These are phyloP conservation scores for Rhodotorula sp. DNA, from an alignment of 1,284 basidiomycete genomes.

Conservation along the genomic window DNA sequence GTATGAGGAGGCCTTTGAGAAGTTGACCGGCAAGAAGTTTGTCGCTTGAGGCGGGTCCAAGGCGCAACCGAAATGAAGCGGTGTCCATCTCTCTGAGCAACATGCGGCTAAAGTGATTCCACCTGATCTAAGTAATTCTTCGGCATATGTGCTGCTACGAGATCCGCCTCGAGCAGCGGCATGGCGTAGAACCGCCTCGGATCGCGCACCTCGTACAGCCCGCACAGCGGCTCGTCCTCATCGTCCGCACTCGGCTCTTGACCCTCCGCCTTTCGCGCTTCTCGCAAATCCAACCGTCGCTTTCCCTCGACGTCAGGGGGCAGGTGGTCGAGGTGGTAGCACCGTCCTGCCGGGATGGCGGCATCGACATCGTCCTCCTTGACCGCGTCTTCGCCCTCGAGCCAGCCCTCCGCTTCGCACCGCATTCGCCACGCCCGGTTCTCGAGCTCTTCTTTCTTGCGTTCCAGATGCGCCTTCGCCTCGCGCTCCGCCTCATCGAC, in stretches of 20 bases:
- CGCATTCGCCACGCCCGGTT: constrained; percentile 21
- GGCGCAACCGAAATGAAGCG: too few relatives aligned
- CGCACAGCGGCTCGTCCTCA: constrained; percentile 17
- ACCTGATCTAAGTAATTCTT: constrained; percentile 26
- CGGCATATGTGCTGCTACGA: constrained; percentile 28
- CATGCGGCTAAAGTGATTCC: background rate
- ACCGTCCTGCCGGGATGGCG: constrained; percentile 27
- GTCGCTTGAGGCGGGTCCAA: background rate
- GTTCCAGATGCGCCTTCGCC: background rate
- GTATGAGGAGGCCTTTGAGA: constrained; percentile 73
- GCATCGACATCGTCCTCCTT: constrained; percentile 1
- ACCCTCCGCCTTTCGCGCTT: background rate
- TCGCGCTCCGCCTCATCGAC: background rate
- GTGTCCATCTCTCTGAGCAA: too few relatives aligned
- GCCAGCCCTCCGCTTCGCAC: constrained; percentile 9
- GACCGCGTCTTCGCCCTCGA: background rate
- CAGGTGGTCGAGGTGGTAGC: constrained; percentile 31
- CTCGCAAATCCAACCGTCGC: background rate
- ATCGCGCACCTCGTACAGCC: constrained; percentile 29
- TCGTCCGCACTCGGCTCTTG: constrained; percentile 7
- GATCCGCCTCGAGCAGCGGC: constrained; percentile 23
- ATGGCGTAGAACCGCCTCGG: constrained; percentile 26
- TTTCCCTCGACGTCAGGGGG: constrained; percentile 7
- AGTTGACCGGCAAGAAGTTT: constrained; percentile 58
- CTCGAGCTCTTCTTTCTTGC: constrained; percentile 10